These are phyloP conservation scores for Guadua angustifolia DNA, from an alignment of 176 grass and related monocot species.

Conservation along the genomic window DNA sequence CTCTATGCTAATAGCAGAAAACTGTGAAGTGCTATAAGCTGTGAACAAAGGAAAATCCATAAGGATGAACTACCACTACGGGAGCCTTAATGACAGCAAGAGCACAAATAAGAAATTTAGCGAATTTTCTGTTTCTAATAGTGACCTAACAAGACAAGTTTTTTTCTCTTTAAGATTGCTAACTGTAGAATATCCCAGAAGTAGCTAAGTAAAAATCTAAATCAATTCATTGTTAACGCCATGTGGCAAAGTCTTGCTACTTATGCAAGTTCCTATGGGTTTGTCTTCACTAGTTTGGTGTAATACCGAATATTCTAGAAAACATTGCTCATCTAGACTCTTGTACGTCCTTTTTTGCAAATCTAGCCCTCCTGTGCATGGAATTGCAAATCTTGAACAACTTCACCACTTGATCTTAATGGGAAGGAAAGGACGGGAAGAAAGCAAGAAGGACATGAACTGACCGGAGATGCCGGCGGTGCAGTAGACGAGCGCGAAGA, in stretches of 20 bases:
- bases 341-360: too few species aligned
- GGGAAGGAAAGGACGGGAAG: neutral
- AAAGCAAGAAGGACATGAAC: neutral
- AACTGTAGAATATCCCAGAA: neutral
- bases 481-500: constrained; percentile 95
- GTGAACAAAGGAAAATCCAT: neutral
- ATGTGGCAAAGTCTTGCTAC: neutral
- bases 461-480: constrained; percentile 91
- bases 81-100: neutral
- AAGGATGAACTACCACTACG: neutral
- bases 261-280: neutral
- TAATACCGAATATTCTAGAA: neutral
- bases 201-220: neutral
- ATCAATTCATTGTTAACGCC: neutral
- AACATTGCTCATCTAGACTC: too few species aligned
- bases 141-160: neutral
- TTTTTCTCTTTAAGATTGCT: neutral
- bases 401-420: neutral
- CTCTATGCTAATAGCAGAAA: neutral
- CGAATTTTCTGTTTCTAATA: constrained; percentile 2
- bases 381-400: neutral
- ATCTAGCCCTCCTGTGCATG: too few species aligned
- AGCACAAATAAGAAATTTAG: constrained; percentile 8
- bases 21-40: neutral
- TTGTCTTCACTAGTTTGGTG: neutral